Evolutionary conservation across 208 protist genomes (phyloP), one percentile per base, ranked within the genome.

Genomic region (Leptomonas seymouri): DNA sequence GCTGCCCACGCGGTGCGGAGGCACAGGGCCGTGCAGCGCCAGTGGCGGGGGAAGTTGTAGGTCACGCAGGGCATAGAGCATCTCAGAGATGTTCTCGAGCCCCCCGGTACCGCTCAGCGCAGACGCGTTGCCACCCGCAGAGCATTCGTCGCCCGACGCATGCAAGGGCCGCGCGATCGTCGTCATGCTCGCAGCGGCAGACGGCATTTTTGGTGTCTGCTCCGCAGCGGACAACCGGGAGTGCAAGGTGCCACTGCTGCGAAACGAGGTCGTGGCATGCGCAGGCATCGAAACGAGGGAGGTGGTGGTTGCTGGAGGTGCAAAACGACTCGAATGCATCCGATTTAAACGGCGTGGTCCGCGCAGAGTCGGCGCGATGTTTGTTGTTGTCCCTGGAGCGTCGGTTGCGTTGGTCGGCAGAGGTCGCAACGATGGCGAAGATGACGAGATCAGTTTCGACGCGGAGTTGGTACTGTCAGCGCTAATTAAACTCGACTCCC

Each of bases 1-100:
- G 5, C 80, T 72, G 48, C 81, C 84, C 3, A 91, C 86, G 50
- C 76, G 75, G 18, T 85, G 71, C 25, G 86, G 89, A 15, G 86
- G 67, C 25, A 78, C 75, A 5, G 77, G 78, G 14, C 64, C 71
- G 36, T 82, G 76, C 23, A 82, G 46, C 1, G 82, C 76, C 15
- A 93, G 81, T 42, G 74, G 27, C n/a, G 82, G 83, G 1, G 79
- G 67, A 12, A 90, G 63, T 55, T 83, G 70, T 3, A 89, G 44
- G n/a, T 91, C 83, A 12, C 58, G 48, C 36, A 91, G 63, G 3
- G 48, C 54, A 36, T 57, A 87, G 20, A 74, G 44, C 57, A 84
- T 70, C 49, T 81, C 74, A 7, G 62, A 55, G 27, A 50, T 4
- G 18, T 67, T 34, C 57, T 59, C 67, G 46, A n/a, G 21, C 31